Evolutionary conservation across 768 basidiomycete species (phyloP).

Genomic region (Kwoniella sp.): DNA sequence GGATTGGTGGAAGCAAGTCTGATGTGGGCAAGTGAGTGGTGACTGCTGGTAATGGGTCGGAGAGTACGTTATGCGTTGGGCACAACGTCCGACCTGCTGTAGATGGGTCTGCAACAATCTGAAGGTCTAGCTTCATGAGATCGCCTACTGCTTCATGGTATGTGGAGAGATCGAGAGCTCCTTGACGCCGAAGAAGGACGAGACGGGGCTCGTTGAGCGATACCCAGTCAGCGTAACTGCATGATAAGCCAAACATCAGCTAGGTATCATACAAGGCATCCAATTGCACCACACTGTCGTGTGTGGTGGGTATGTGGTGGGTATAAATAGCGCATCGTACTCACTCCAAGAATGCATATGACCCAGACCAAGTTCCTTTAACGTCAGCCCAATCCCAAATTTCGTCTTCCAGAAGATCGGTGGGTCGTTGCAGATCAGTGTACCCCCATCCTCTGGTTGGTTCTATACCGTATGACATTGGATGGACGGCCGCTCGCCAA

Average conservation of each 20-base stretch:
- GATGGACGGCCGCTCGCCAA: slow-evolving; percentile 38
- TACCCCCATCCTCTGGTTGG: slow-evolving; percentile 40
- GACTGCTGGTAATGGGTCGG: slow-evolving; percentile 23
- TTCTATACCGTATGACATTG: slow-evolving; percentile 41
- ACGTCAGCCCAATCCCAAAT: slow-evolving; percentile 54
- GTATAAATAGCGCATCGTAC: no score
- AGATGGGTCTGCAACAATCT: slow-evolving; percentile 23
- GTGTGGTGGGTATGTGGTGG: no score
- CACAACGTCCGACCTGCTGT: not conserved
- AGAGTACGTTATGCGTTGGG: not conserved
- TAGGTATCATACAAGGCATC: no score
- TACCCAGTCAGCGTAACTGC: slow-evolving; percentile 48
- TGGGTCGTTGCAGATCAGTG: slow-evolving; percentile 33
- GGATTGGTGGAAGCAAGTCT: slow-evolving; percentile 38
- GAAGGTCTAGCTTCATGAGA: slow-evolving; percentile 39
- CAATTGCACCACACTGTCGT: no score
- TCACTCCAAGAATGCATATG: slow-evolving; percentile 54
- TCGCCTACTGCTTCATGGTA: slow-evolving; percentile 50
- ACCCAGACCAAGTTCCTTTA: slow-evolving; percentile 48
- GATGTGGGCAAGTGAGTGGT: slow-evolving; percentile 34
- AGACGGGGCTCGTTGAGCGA: slow-evolving; percentile 38
- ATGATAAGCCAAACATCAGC: not conserved
- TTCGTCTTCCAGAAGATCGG: slow-evolving; percentile 27
- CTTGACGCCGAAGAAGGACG: slow-evolving; percentile 13
- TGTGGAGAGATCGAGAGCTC: slow-evolving; percentile 33